Base-by-base conservation (phyloP, 169 alveolate species). In the Plasmodium berghei region DNA sequence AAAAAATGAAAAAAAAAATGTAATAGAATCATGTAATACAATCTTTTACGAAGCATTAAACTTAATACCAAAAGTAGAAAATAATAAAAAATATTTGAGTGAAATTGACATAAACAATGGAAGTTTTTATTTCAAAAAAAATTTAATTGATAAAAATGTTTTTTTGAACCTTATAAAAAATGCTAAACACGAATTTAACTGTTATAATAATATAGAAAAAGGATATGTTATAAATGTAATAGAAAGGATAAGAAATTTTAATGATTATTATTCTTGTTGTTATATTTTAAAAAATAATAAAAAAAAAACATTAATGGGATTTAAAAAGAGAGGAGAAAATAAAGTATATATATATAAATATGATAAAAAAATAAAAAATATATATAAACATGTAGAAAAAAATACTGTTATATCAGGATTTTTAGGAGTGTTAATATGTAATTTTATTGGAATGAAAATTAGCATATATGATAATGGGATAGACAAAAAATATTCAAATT, bases 391-490 rank as follows among this genome's bases (percentile, higher is more conserved):
- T n/a, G 42, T 54, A 20, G 26, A 71, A 59, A 86, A 40, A 69
- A 70, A 16, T 71, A 70, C 72, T 34, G 59, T 70, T 55, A 72
- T 86, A 55, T 71, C 91, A 24, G 91, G 91, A 12, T 86, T 86
- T 58, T 48, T 86, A 58, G 91, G 91, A 9, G 46, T 86, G 6
- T 24, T 86, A 46, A 72, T 86, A 70, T 86, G 91, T 59, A 86
- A 71, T 61, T 86, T 86, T 64, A 86, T 87, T 20, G 91, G 91
- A 40, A 86, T 86, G 91, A 70, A 86, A 59, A 86, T 86, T 61
- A 86, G 59, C 58, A 86, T 86, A 70, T 86, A 70, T 86, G 91
- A 86, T 64, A 86, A 86, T 61, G 91, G 91, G 0, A 86, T 86
- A 40, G 16, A 67, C 20, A 74, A 69, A 86, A 86, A 86, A 59